phyloP scores from a whole-genome alignment of 176 grass and related monocot species.

The Carex scoparia region DNA sequence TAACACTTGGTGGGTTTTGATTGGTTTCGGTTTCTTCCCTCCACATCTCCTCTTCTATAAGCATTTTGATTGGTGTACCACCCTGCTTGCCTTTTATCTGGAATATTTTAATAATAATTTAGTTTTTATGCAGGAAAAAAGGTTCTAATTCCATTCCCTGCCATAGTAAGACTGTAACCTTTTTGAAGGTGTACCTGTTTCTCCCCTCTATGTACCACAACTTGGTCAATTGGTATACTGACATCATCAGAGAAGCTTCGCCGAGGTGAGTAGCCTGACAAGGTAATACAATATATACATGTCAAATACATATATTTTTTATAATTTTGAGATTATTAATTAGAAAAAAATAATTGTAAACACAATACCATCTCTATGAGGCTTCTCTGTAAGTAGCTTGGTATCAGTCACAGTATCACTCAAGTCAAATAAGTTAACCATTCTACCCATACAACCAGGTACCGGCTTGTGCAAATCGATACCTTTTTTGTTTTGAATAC shows the following conservation, averaged over 20 bases:
- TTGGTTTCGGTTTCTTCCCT: conserved; percentile 43
- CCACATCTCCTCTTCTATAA: conserved; percentile 90
- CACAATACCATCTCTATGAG: conserved; percentile 59
- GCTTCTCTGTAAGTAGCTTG: conserved; percentile 74
- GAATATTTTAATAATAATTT: conserved; percentile 2
- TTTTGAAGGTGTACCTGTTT: conserved; percentile 47
- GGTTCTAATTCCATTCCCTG: neutral
- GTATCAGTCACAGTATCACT: conserved; percentile 44
- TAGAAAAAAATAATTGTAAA: neutral
- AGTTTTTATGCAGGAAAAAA: neutral
- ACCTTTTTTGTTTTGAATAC: conserved; percentile 42
- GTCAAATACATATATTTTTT: neutral
- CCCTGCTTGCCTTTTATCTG: conserved; percentile 38
- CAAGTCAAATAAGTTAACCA: conserved; percentile 76
- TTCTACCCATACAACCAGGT: conserved; percentile 51
- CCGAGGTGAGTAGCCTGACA: conserved; percentile 47
- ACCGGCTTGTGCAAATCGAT: conserved; percentile 48
- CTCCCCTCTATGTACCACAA: conserved; percentile 39
- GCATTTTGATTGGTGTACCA: conserved; percentile 63
- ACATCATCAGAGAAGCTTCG: conserved; percentile 33
- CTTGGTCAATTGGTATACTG: conserved; percentile 35
- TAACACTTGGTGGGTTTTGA: conserved; percentile 58
- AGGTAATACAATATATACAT: neutral
- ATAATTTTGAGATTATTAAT: neutral
- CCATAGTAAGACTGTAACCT: neutral